Evolutionary conservation across 345 rosid genomes (phyloP).

Genomic region (Erodium maritimum): DNA sequence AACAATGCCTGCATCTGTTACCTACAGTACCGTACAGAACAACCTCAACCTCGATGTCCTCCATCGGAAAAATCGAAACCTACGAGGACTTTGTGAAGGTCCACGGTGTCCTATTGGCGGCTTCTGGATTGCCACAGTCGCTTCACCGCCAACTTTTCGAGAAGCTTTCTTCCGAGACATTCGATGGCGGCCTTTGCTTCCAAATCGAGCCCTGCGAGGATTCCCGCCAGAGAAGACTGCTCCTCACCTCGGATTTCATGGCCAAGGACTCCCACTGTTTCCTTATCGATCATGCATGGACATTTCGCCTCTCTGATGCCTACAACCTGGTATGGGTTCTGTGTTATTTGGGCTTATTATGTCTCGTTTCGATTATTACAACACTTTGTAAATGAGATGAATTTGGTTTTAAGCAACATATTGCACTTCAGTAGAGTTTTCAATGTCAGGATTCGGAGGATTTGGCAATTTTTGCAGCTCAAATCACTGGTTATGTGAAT

Average conservation of each 20-base stretch:
- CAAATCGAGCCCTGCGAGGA: slow-evolving; percentile 56
- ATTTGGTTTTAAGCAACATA: no score
- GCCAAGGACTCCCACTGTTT: slow-evolving; percentile 55
- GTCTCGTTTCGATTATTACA: no score
- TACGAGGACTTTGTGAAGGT: slow-evolving; percentile 72
- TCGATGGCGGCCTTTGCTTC: slow-evolving; percentile 76
- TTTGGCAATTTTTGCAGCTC: no score
- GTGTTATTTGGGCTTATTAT: no score
- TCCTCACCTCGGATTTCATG: slow-evolving; percentile 51
- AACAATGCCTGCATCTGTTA: no score
- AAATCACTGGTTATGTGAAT: background rate
- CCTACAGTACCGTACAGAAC: no score
- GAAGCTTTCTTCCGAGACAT: slow-evolving; percentile 56
- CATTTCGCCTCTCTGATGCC: slow-evolving; percentile 80
- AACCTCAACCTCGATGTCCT: background rate
- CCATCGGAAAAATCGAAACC: slow-evolving; percentile 19
- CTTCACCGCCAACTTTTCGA: slow-evolving; percentile 63
- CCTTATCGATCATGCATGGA: slow-evolving; percentile 92
- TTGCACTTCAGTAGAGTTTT: no score
- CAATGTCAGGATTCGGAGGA: background rate
- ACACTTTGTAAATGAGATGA: no score
- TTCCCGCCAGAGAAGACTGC: slow-evolving; percentile 56
- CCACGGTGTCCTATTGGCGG: slow-evolving; percentile 68
- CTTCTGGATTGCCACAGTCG: slow-evolving; percentile 63
- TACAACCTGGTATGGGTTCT: slow-evolving; percentile 28